Base-by-base conservation (phyloP, 2,329 filamentous ascomycete genomes). In the Trichoderma arundinaceum region DNA sequence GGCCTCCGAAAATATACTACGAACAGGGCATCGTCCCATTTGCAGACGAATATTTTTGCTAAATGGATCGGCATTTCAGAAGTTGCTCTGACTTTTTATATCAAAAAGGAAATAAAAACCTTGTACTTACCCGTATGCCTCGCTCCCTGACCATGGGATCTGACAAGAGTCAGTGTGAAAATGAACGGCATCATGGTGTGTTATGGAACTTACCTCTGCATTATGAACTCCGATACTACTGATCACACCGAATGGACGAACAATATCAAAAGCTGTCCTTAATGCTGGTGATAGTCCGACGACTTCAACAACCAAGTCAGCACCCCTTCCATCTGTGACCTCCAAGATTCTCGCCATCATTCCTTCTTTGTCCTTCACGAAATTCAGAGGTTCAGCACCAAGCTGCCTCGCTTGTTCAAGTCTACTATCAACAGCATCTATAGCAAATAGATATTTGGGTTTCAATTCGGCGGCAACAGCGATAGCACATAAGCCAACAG, bases 341-440 rank as follows among this genome's bases (percentile, higher is more conserved):
- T 91, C 90, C 73, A 88, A 88, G 61, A 97, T 88, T 61, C 90
- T 85, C 70, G 84, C 82, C 64, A 88, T 79, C 75, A 96, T 83
- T 3, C 83, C 86, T 44, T 88, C 86, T 54, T 83, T 83, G 67
- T 92, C 86, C 2, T 81, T 87, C 73, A 84, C 78, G 77, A 94
- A 94, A 75, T 96, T 94, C 78, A 93, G 88, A 0, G 92, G 89
- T 77, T 94, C 92, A 2, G 92, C 94, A 2, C 93, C 93, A 1
- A 97, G 81, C 2, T 81, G 83, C 74, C 82, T 85, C 28, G 93
- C 94, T 48, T 92, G 82, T 60, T 90, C 87, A 48, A 97, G 82
- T 64, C 94, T 84, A 67, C 87, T 88, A 2, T 90, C 87, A 7
- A 96, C 86, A 8, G 89, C 88, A 77, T 96, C 92, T 56, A 96